Evolutionary conservation across 2,329 filamentous ascomycete species (phyloP).

Genomic region (Alternaria gansuensis): DNA sequence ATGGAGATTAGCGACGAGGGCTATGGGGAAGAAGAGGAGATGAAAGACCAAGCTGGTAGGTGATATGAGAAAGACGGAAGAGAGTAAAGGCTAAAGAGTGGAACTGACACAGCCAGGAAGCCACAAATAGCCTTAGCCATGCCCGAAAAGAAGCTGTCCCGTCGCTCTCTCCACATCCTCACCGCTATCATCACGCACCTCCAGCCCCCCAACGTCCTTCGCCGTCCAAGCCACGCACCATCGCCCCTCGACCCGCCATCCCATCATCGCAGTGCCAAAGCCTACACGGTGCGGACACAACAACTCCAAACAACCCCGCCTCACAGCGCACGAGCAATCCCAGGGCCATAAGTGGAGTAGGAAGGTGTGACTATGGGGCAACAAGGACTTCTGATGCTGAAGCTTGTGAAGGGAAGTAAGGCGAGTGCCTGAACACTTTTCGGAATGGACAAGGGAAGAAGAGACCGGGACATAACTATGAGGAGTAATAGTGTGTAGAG

Average conservation of each 20-base stretch:
- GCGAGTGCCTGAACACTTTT: conserved; percentile 33
- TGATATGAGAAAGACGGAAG: neutral
- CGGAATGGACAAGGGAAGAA: conserved; percentile 3
- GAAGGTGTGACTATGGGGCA: conserved; percentile 18
- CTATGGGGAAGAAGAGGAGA: neutral
- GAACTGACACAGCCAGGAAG: neutral
- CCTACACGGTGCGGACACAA: conserved; percentile 32
- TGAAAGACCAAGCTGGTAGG: neutral
- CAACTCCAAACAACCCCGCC: conserved; percentile 15
- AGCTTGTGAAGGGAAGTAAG: conserved; percentile 14
- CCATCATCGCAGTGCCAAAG: conserved; percentile 9
- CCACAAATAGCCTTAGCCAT: neutral
- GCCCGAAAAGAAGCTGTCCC: neutral
- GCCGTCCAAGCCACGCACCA: neutral
- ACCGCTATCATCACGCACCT: neutral
- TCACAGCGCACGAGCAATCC: conserved; percentile 17
- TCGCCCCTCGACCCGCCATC: conserved; percentile 23
- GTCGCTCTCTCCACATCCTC: neutral
- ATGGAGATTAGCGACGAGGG: neutral
- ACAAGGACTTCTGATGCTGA: conserved; percentile 17
- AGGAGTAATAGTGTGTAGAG: conserved; percentile 3
- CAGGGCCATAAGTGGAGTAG: conserved; percentile 25
- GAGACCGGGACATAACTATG: conserved; percentile 24
- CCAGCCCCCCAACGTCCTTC: neutral
- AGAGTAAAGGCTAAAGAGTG: neutral